Base-by-base conservation (phyloP, 371 early-diverging fungal species). In the Mucor saturninus region DNA sequence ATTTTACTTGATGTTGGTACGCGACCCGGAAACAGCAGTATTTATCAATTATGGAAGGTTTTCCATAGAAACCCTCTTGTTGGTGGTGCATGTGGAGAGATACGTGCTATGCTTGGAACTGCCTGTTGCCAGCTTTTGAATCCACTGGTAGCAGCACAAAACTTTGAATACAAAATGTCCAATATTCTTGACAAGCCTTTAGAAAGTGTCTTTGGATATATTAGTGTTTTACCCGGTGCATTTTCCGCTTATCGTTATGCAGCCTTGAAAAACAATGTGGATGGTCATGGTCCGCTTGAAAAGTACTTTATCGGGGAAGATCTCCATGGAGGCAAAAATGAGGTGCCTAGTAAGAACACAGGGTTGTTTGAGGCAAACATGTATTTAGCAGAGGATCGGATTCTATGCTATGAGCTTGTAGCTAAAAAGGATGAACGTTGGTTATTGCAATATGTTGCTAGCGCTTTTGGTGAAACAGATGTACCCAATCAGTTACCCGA, bases 41-140 rank as follows among this genome's bases (percentile, higher is more conserved):
- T 94, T 28, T 93, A 93, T 71, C 89, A 91, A 67, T 71, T 94
- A 37, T 94, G 90, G 90, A 89, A 91, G 62, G 89, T 86, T 0
- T 93, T 94, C 67, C 86, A 91, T 73, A 64, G 83, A 35, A 82
- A 92, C 62, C 76, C 85, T 1, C 74, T 80, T 38, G 77, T 88
- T 37, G 95, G 86, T 30, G 95, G 95, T 21, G 95, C 95, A 3
- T 94, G 93, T 74, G 95, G 95, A 30, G 95, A 94, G 65, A 93
- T 94, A 58, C 81, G 86, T 39, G 91, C 88, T 38, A 91, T 92
- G 81, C 70, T 83, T 75, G 92, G 93, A 48, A 78, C 78, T 48
- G 89, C 78, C 59, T 86, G 85, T 66, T 68, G 75, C 58, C 88
- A 90, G 45, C 67, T 93, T 26, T 28, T 85, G 14, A 95, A 94